Conservation (phyloP, 192 early-diverging fungal genomes). For the Piromyces finnis region DNA sequence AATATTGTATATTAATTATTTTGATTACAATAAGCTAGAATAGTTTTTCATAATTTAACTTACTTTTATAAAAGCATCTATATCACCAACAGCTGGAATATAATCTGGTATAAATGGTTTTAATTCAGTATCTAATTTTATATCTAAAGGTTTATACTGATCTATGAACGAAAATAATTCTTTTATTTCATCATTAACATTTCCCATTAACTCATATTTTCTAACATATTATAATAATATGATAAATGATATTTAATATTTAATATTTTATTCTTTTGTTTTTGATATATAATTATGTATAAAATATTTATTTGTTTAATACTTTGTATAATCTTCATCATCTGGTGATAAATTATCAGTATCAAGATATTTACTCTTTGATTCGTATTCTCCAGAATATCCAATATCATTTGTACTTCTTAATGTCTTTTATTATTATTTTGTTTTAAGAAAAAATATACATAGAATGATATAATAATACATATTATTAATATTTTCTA, state of each 20-base stretch:
- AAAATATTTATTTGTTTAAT: not conserved
- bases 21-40: too few relatives aligned
- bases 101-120: conserved; percentile 37
- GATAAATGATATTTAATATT: too few relatives aligned
- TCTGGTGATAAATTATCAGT: not conserved
- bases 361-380: not conserved
- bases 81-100: conserved; percentile 42
- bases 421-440: not conserved
- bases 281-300: too few relatives aligned
- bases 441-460: too few relatives aligned
- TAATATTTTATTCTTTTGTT: too few relatives aligned
- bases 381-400: not conserved
- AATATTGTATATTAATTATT: too few relatives aligned
- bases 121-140: conserved; percentile 26
- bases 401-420: not conserved
- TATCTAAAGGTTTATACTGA: conserved; percentile 28
- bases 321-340: not conserved
- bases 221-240: too few relatives aligned
- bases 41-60: not conserved
- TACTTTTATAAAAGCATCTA: conserved; percentile 46
- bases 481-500: conserved; percentile 11
- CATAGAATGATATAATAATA: too few relatives aligned
- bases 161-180: conserved; percentile 28
- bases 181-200: conserved; percentile 15
- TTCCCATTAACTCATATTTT: not conserved